Percentiles rank a stretch among this genome's conserved stretches.
Evolutionary conservation across 345 rosid genomes (phyloP).

Genomic region (Mercurialis annua): DNA sequence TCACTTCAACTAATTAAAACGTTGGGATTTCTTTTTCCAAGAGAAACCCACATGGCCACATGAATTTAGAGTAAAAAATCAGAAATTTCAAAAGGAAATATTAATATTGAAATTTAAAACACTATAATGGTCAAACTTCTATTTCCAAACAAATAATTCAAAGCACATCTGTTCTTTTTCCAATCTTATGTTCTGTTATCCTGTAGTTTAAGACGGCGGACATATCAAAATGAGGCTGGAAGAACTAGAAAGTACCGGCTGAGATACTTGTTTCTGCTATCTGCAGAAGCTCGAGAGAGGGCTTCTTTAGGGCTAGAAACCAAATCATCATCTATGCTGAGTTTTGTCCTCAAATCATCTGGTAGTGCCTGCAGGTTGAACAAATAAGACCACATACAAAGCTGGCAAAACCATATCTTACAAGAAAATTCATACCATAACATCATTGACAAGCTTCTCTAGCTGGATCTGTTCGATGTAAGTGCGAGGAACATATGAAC

Average conservation of each 20-base stretch:
- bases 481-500: constrained; percentile 85
- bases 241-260: constrained; percentile 65
- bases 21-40: not conserved
- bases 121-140: not conserved
- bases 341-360: constrained; percentile 88
- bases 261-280: constrained; percentile 82
- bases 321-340: constrained; percentile 86
- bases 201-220: constrained; percentile 1
- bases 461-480: constrained; percentile 97
- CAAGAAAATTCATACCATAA: constrained; percentile 61
- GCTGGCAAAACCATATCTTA: constrained; percentile 6
- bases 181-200: not conserved
- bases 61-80: not conserved
- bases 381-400: constrained; percentile 23
- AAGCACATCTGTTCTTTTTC: not conserved
- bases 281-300: constrained; percentile 94
- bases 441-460: constrained; percentile 95
- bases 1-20: constrained; percentile 1
- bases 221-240: not conserved
- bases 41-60: not conserved
- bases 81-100: too few species aligned
- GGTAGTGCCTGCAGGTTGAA: constrained; percentile 75
- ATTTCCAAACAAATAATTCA: not conserved
- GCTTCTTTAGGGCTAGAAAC: constrained; percentile 95
- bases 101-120: too few species aligned